These are phyloP conservation scores for Vachellia collinsii DNA, from an alignment of 306 rosid species.

Conservation along the genomic window DNA sequence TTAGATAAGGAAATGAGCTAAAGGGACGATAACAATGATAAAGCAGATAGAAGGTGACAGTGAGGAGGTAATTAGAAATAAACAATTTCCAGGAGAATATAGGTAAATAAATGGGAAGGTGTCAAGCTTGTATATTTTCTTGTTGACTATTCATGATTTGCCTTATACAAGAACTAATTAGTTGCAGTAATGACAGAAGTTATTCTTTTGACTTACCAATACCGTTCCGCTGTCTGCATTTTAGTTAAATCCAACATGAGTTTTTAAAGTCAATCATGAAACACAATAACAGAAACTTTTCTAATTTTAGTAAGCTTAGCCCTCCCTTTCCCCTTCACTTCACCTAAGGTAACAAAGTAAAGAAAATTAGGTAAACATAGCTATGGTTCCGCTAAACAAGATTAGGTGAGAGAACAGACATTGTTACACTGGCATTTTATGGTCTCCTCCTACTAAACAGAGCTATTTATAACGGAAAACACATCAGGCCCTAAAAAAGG, in stretches of 20 bases:
- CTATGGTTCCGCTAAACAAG: not conserved
- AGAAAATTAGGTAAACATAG: not conserved
- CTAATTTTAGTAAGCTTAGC: not conserved
- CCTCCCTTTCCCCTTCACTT: constrained; percentile 14
- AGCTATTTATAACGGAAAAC: not conserved
- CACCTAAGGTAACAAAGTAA: constrained; percentile 3
- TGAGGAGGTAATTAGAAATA: not conserved
- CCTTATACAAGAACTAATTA: constrained; percentile 18
- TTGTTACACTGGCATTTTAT: not conserved
- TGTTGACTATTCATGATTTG: not conserved
- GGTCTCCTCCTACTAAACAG: not conserved
- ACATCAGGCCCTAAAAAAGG: not conserved
- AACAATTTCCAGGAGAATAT: not conserved
- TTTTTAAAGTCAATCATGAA: not conserved
- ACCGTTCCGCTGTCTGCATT: not conserved
- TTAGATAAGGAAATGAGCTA: not conserved
- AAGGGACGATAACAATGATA: constrained; percentile 7
- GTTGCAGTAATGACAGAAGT: constrained; percentile 2
- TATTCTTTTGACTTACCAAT: constrained; percentile 13
- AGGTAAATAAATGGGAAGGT: not conserved
- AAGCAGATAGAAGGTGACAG: not conserved
- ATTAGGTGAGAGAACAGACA: not conserved
- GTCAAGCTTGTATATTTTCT: not conserved
- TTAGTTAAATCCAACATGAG: not conserved
- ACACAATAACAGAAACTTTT: not conserved